Conservation (phyloP, 2,329 filamentous ascomycete species). For the Fusarium fracticaudum region DNA sequence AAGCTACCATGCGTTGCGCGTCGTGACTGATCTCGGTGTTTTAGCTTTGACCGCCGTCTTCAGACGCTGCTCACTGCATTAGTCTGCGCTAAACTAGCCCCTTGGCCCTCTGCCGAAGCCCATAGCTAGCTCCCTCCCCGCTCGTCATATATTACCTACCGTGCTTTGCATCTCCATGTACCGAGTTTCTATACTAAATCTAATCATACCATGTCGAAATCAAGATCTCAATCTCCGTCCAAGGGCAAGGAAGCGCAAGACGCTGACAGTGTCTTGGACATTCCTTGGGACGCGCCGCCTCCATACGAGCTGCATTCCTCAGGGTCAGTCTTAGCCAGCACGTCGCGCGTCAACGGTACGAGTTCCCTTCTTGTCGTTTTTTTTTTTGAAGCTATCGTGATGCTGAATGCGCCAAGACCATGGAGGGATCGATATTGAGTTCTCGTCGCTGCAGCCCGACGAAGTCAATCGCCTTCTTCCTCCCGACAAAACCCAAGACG, state of each 20-base stretch:
- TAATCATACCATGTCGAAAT: neutral
- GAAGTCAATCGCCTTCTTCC: neutral
- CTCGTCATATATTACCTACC: neutral
- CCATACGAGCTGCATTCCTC: constrained; percentile 1
- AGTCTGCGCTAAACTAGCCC: neutral
- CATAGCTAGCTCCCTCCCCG: neutral
- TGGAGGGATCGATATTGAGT: neutral
- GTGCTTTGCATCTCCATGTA: neutral
- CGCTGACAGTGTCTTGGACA: neutral
- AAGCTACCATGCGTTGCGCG: neutral
- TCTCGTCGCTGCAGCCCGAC: neutral
- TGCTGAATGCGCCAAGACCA: neutral
- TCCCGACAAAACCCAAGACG: neutral
- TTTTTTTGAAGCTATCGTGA: no score
- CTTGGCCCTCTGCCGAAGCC: neutral
- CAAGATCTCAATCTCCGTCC: neutral
- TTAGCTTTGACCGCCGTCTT: neutral
- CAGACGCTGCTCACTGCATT: neutral
- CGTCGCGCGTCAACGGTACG: neutral
- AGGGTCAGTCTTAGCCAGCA: neutral
- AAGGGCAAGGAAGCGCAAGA: neutral
- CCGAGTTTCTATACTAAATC: no score
- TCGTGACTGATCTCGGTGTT: neutral
- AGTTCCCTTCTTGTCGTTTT: no score
- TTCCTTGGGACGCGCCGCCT: neutral